phyloP scores from a whole-genome alignment of 176 grass and related monocot genomes.

The Triticum urartu region DNA sequence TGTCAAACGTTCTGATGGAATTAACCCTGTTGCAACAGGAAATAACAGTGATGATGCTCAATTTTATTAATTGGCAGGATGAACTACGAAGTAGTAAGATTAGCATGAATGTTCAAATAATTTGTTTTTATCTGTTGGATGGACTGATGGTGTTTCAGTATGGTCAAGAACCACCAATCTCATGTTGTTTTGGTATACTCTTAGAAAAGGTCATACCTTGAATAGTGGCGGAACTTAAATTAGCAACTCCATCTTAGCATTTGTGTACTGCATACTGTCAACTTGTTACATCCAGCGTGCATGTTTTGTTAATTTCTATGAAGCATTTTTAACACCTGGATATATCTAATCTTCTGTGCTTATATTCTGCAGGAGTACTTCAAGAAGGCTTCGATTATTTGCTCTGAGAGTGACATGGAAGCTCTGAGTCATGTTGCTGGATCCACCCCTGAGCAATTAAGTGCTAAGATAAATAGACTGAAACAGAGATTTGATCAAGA shows the following conservation, averaged over 20 bases:
- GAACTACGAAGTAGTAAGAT: neutral
- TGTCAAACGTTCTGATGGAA: neutral
- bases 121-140: neutral
- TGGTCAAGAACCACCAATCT: neutral
- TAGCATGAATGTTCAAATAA: neutral
- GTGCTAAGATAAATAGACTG: constrained; percentile 66
- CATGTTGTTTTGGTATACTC: neutral
- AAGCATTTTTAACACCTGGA: neutral
- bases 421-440: constrained; percentile 54
- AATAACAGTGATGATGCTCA: neutral
- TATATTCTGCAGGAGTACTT: constrained; percentile 52
- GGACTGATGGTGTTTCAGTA: neutral
- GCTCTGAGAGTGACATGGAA: constrained; percentile 66
- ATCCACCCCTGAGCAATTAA: constrained; percentile 69
- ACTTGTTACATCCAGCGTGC: neutral
- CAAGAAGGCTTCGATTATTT: constrained; percentile 87
- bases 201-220: neutral
- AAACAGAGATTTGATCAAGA: constrained; percentile 71
- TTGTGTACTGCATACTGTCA: neutral
- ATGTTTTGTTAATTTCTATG: neutral
- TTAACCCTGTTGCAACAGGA: neutral
- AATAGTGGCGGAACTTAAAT: constrained; percentile 4
- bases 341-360: neutral
- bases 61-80: neutral
- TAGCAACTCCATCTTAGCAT: neutral